Evolutionary conservation across 441 rosid species (phyloP), one percentile per base, ranked within the genome.

Genomic region (Arabidopsis lyrata): DNA sequence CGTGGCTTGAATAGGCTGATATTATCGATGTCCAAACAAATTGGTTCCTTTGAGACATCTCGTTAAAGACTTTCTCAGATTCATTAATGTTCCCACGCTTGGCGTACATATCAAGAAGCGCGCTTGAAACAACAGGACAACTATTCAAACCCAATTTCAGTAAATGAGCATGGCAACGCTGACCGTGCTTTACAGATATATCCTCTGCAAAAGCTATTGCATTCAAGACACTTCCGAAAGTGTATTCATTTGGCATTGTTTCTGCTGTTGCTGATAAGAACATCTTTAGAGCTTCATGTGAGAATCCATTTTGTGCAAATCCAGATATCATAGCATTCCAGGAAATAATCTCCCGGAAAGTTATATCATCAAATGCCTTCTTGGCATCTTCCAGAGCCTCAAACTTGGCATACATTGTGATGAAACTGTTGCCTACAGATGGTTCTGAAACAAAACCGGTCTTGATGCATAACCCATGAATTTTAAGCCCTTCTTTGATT

Each of bases 321-420:
- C 97, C 95, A 36, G 98, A 90, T 44, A 94, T 86, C 77, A 91
- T 76, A 62, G 97, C 97, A 76, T 94, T 94, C 97, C 96, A 94
- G 16, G 89, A 82, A 55, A 84, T 80, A 44, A 87, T 84, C 60
- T 87, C 95, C 74, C 82, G 82, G 57, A 39, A 29, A 52, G 78
- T 35, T 52, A 89, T 81, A 81, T 88, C 92, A 53, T 86, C 83
- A 56, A 91, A 90, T 31, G 87, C 80, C 83, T 82, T 90, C 69
- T 70, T n/a, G 2, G 97, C 86, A 42, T 83, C 87, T 70, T 84
- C 78, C 76, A 90, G 77, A 63, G 81, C 78, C 81, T 77, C 78
- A 39, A 92, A 90, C 76, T 84, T 87, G 41, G 93, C 90, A 75
- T 93, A 91, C 97, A 91, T 90, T 70, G 97, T 87, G 63, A 90